These are phyloP conservation scores for Fusarium graminum DNA, from an alignment of 2,329 filamentous ascomycete species.

Conservation along the genomic window DNA sequence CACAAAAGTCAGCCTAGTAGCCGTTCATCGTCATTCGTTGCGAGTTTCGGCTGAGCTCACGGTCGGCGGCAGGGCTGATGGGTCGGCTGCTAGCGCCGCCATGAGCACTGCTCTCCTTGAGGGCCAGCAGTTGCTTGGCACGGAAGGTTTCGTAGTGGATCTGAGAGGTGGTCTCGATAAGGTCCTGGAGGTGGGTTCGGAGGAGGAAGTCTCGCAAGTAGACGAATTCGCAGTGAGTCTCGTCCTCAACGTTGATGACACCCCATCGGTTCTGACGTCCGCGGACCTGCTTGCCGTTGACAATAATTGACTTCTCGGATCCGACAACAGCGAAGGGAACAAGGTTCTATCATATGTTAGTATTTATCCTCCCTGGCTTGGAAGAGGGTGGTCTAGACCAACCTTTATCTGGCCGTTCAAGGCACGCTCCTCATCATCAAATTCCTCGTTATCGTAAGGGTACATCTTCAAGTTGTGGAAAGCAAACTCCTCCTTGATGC, in stretches of 20 bases:
- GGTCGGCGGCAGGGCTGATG: conserved; percentile 94
- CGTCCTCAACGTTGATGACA: conserved; percentile 99
- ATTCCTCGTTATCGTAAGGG: conserved; percentile 99
- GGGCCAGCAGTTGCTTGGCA: conserved; percentile 95
- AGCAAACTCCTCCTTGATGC: conserved; percentile 99
- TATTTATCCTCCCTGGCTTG: background rate
- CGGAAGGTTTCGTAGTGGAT: conserved; percentile 99
- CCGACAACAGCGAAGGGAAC: conserved; percentile 98
- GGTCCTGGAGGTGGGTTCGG: conserved; percentile 96
- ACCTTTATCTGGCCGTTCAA: conserved; percentile 98
- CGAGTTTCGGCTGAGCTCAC: conserved; percentile 95
- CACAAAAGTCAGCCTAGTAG: conserved; percentile 72
- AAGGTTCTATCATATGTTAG: conserved; percentile 74
- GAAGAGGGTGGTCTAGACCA: conserved; percentile 45
- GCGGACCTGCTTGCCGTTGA: conserved; percentile 96
- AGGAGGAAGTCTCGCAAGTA: conserved; percentile 99
- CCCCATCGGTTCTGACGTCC: conserved; percentile 99
- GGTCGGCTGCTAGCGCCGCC: conserved; percentile 82
- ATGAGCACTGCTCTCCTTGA: conserved; percentile 97
- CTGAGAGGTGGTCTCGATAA: conserved; percentile 99
- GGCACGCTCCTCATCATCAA: conserved; percentile 94
- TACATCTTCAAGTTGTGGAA: conserved; percentile 99
- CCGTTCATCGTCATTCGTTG: conserved; percentile 99
- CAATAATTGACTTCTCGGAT: conserved; percentile 97
- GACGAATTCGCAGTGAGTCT: conserved; percentile 99